Percentiles rank a stretch among this genome's conserved stretches.
Evolutionary conservation across 345 rosid species (phyloP).

Genomic region (Excoecaria cochinchinensis): DNA sequence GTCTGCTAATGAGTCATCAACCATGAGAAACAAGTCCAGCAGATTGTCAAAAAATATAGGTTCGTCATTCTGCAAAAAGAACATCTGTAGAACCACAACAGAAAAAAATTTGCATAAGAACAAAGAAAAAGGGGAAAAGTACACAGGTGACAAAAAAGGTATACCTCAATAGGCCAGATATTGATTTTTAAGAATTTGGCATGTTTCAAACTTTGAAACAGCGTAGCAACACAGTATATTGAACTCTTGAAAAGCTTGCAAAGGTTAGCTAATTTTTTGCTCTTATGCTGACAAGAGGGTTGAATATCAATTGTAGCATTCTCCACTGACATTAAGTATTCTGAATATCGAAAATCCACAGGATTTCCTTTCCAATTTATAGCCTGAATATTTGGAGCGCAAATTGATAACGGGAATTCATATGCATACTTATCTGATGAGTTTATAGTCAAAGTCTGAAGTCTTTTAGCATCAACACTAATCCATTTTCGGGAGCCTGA

Average conservation of each 20-base stretch:
- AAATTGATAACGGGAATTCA: conserved; percentile 9
- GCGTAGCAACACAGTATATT: conserved; percentile 15
- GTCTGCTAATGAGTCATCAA: neutral
- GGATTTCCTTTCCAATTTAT: conserved; percentile 22
- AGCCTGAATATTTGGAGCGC: conserved; percentile 2
- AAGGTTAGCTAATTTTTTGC: conserved; percentile 2
- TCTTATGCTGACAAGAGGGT: conserved; percentile 17
- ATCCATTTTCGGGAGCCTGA: neutral
- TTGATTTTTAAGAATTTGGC: conserved; percentile 15
- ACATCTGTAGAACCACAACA: conserved; percentile 5
- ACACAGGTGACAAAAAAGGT: neutral
- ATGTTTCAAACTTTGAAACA: conserved; percentile 13
- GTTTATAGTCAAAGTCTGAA: conserved; percentile 6
- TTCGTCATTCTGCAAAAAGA: conserved; percentile 18
- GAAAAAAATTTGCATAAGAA: neutral
- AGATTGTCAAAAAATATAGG: conserved; percentile 11
- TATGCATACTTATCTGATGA: neutral
- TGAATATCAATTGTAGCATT: conserved; percentile 9
- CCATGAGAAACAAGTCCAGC: neutral
- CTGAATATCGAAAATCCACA: conserved; percentile 14
- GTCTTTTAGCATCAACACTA: neutral
- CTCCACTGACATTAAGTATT: conserved; percentile 10
- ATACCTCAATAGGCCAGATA: conserved; percentile 25
- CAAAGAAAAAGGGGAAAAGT: neutral
- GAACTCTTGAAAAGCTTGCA: conserved; percentile 19